phyloP scores from a whole-genome alignment of 2,329 filamentous ascomycete genomes.

The Diaporthe citri region DNA sequence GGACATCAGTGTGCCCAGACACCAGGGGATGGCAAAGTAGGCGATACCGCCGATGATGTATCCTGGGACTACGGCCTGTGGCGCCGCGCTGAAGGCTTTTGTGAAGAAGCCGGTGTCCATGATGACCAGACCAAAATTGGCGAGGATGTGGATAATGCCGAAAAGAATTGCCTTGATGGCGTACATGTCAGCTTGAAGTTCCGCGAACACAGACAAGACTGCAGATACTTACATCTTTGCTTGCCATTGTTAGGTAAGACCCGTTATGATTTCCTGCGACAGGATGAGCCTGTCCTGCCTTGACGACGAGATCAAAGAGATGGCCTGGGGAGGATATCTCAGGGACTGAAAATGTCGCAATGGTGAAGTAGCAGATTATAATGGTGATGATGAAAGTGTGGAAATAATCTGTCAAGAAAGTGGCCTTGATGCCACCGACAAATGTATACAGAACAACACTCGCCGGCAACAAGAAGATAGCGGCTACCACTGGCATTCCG shows the following conservation, averaged over 20 bases:
- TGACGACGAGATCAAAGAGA: conserved; percentile 63
- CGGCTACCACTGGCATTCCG: conserved; percentile 50
- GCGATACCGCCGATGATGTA: conserved; percentile 65
- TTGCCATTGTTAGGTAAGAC: conserved; percentile 68
- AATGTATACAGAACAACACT: conserved; percentile 56
- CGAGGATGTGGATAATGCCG: conserved; percentile 61
- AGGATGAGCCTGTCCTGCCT: conserved; percentile 57
- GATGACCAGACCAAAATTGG: conserved; percentile 66
- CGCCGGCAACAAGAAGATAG: conserved; percentile 58
- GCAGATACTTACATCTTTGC: conserved; percentile 53
- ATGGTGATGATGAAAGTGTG: conserved; percentile 68
- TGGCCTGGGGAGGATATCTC: conserved; percentile 61
- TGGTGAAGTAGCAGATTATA: conserved; percentile 63
- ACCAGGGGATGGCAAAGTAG: conserved; percentile 68
- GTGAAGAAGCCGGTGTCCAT: conserved; percentile 68
- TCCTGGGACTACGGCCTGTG: conserved; percentile 61
- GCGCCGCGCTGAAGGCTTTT: conserved; percentile 63
- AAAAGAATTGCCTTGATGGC: conserved; percentile 59
- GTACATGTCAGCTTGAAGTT: not conserved
- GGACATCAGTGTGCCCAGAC: conserved; percentile 63
- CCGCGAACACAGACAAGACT: not conserved
- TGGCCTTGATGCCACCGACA: conserved; percentile 56
- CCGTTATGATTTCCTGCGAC: conserved; percentile 66
- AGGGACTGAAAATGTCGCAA: conserved; percentile 50
- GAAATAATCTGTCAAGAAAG: conserved; percentile 63